Percentiles rank a stretch among this genome's conserved stretches.
Conservation (phyloP, 2,329 filamentous ascomycete genomes). For the Cordyceps javanica region DNA sequence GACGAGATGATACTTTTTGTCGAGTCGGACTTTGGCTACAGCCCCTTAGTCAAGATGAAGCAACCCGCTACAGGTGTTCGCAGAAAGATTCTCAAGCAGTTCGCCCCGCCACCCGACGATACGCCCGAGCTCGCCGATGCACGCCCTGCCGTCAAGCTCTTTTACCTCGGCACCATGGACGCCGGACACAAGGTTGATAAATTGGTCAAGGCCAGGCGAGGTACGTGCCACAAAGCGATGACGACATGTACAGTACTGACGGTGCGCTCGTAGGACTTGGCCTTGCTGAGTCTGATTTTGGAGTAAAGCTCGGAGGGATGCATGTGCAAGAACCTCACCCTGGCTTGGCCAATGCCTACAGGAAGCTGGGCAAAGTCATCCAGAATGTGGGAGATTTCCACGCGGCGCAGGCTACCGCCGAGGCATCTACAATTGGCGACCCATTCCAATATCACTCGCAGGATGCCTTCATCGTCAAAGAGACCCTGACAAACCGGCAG, state of each 20-base stretch:
- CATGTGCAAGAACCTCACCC: slow-evolving; percentile 84
- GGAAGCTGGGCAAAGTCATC: slow-evolving; percentile 88
- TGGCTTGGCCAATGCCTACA: slow-evolving; percentile 83
- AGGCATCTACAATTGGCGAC: slow-evolving; percentile 90
- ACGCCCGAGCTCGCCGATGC: slow-evolving; percentile 90
- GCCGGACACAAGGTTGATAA: slow-evolving; percentile 95
- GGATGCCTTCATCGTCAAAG: slow-evolving; percentile 96
- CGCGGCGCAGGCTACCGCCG: slow-evolving; percentile 90
- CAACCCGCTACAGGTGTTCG: slow-evolving; percentile 94
- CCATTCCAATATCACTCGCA: slow-evolving; percentile 91
- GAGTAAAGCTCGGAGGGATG: slow-evolving; percentile 82
- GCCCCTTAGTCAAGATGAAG: slow-evolving; percentile 89
- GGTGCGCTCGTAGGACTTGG: slow-evolving; percentile 63
- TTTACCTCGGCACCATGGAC: slow-evolving; percentile 94
- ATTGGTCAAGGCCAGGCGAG: slow-evolving; percentile 84
- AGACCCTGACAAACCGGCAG: slow-evolving; percentile 94
- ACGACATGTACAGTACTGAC: slow-evolving; percentile 4
- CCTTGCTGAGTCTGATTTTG: slow-evolving; percentile 86
- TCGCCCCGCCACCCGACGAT: slow-evolving; percentile 93
- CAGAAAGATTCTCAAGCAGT: slow-evolving; percentile 94
- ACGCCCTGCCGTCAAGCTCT: slow-evolving; percentile 85
- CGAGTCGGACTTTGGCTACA: slow-evolving; percentile 98
- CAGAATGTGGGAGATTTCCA: slow-evolving; percentile 94
- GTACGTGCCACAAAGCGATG: slow-evolving; percentile 39
- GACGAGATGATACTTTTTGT: slow-evolving; percentile 98